Evolutionary conservation across 1,284 basidiomycete genomes (phyloP).

Genomic region (Caloboletus firmus): DNA sequence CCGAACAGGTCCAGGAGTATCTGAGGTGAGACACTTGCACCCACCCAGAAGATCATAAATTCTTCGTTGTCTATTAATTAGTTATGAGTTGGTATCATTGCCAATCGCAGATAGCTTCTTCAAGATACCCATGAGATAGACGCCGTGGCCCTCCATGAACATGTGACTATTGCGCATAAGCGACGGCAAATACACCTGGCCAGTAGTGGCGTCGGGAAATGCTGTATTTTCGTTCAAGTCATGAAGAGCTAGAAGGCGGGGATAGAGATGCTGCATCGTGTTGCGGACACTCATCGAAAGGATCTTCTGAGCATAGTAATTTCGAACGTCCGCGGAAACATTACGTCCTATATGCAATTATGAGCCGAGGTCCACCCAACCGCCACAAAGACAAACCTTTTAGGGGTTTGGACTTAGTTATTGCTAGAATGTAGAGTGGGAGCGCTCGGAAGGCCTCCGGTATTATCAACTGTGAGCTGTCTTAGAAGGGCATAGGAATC

Average conservation of each 20-base stretch:
- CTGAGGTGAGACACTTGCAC: slow-evolving; percentile 77
- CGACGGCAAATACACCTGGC: slow-evolving; percentile 69
- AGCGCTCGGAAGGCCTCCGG: slow-evolving; percentile 93
- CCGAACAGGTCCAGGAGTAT: slow-evolving; percentile 86
- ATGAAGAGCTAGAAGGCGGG: slow-evolving; percentile 87
- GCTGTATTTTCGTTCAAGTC: slow-evolving; percentile 77
- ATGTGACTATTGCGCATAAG: slow-evolving; percentile 84
- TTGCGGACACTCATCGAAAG: slow-evolving; percentile 68
- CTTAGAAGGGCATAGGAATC: slow-evolving; percentile 9
- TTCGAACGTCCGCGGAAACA: slow-evolving; percentile 92
- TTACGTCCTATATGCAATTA: slow-evolving; percentile 57
- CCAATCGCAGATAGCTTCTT: slow-evolving; percentile 13
- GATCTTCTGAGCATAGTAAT: slow-evolving; percentile 80
- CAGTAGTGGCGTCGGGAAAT: slow-evolving; percentile 57
- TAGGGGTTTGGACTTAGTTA: slow-evolving; percentile 89
- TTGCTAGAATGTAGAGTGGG: slow-evolving; percentile 80
- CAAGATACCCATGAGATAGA: slow-evolving; percentile 83
- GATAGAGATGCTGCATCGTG: slow-evolving; percentile 85
- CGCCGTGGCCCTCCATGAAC: slow-evolving; percentile 88
- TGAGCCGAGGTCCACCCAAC: slow-evolving; percentile 9
- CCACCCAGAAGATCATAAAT: slow-evolving; percentile 89
- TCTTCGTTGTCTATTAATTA: slow-evolving; percentile 85
- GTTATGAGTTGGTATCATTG: slow-evolving; percentile 17
- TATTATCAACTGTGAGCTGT: slow-evolving; percentile 71
- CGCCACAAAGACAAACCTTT: slow-evolving; percentile 60